phyloP scores from a whole-genome alignment of 106 monocot genomes.

The Xerophyta viscosa region DNA sequence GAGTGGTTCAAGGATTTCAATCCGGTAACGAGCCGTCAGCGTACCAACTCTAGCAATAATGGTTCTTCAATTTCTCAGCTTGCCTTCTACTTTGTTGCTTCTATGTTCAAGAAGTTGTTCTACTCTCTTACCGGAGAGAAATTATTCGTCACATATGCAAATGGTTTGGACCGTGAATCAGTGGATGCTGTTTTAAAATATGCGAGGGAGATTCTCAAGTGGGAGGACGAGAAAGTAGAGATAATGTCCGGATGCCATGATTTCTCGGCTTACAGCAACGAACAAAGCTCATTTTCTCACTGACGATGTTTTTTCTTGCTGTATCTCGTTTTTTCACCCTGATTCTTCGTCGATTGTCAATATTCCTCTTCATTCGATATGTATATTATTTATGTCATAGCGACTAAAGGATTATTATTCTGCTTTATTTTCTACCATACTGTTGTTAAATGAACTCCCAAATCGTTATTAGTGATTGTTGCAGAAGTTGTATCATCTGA shows the following conservation, averaged over 20 bases:
- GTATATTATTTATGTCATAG: too few relatives aligned
- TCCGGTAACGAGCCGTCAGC: slow-evolving; percentile 44
- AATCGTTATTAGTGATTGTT: too few relatives aligned
- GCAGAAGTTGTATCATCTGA: too few relatives aligned
- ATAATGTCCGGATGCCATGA: slow-evolving; percentile 25
- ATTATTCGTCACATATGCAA: slow-evolving; percentile 48
- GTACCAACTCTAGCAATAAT: slow-evolving; percentile 9
- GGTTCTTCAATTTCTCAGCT: slow-evolving; percentile 39
- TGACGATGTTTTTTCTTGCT: slow-evolving; percentile 18
- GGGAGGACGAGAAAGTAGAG: slow-evolving; percentile 70
- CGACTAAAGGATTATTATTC: too few relatives aligned
- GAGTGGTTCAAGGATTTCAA: slow-evolving; percentile 85
- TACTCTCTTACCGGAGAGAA: slow-evolving; percentile 44
- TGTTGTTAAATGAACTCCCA: too few relatives aligned
- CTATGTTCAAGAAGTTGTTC: slow-evolving; percentile 75
- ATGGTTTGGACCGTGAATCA: slow-evolving; percentile 47
- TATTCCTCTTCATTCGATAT: background rate
- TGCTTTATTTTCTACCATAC: too few relatives aligned
- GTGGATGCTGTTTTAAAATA: slow-evolving; percentile 53
- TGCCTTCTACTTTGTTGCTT: slow-evolving; percentile 65
- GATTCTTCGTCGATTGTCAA: background rate
- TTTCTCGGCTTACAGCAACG: slow-evolving; percentile 41
- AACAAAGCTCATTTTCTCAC: slow-evolving; percentile 38
- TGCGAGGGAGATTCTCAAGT: slow-evolving; percentile 70
- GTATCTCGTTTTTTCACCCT: background rate